Evolutionary conservation across 2,329 filamentous ascomycete species (phyloP), one percentile per base, ranked within the genome.

Genomic region (Sporothrix pallida): DNA sequence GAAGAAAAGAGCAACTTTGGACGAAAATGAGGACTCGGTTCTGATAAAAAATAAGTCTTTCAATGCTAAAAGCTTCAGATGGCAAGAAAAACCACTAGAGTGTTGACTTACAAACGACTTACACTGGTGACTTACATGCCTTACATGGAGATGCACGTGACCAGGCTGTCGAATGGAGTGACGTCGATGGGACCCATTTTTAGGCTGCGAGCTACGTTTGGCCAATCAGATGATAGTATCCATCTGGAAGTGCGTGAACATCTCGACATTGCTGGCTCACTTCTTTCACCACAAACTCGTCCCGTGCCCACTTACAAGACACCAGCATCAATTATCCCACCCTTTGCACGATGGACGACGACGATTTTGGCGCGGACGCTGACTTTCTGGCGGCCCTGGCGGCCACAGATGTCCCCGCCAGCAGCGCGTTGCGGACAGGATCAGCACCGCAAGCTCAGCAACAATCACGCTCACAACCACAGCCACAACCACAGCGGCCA

Each of bases 351-450:
- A 78, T 78, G 77, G 77, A 77, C 42, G 85, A 87, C 71, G 88
- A 89, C 76, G 87, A 89, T 67, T 89, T 87, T 75, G 87, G 86
- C 58, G 87, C 85, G 37, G 88, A 90, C 78, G 86, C 86, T 17
- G 87, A 87, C 72, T 84, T 90, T 52, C 80, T 89, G 2, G 86
- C 84, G 70, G 87, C 87, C 62, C 85, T 90, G 78, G 87, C 86
- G 44, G 85, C 86, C 9, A 83, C 86, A 4, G 84, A 85, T 58
- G 78, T 82, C 20, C 20, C 31, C 7, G 73, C 75, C 3, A 70
- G 10, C 31, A 52, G 10, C 5, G 6, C 65, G 20, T 8, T 50
- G 8, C 31, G 31, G 10, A 20, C 8, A 26, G 10, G 23, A 2
- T 23, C 70, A 26, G 3, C 42, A 8, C n/a, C 65, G 15, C 44